phyloP scores from a whole-genome alignment of 345 rosid genomes.

The Schrenkiella parvula region DNA sequence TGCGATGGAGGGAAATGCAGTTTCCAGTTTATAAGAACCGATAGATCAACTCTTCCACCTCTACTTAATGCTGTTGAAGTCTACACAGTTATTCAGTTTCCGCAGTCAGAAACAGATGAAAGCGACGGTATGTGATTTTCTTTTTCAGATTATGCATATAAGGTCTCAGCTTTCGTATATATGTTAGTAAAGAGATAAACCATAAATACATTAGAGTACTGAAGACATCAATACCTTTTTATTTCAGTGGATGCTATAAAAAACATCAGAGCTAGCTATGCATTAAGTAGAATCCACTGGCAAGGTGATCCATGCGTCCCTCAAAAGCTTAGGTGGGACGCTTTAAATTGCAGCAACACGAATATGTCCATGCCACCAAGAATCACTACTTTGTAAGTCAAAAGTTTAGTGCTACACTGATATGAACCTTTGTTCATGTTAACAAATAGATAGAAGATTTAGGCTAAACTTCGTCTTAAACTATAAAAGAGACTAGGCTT shows the following conservation, averaged over 20 bases:
- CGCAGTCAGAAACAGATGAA: conserved; percentile 20
- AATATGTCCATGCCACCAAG: not conserved
- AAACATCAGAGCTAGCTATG: not conserved
- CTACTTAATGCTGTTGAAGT: conserved; percentile 32
- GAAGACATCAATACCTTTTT: not conserved
- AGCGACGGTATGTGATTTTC: conserved; percentile 23
- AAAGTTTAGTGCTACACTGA: no score
- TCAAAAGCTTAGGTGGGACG: not conserved
- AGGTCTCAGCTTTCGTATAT: no score
- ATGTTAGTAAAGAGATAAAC: no score
- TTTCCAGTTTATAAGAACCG: conserved; percentile 9
- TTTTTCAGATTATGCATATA: no score
- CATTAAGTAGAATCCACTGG: not conserved
- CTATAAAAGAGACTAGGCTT: no score
- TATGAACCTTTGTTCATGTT: no score
- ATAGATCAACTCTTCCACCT: conserved; percentile 31
- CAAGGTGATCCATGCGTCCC: conserved; percentile 25
- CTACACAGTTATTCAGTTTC: conserved; percentile 21
- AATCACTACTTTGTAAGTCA: conserved; percentile 19
- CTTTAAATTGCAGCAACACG: not conserved
- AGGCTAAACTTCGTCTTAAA: no score
- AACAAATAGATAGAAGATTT: no score
- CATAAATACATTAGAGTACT: no score
- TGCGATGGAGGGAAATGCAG: not conserved
- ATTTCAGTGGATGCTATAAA: conserved; percentile 2